phyloP scores from a whole-genome alignment of 2,329 filamentous ascomycete species.

The Aspergillus ustus region DNA sequence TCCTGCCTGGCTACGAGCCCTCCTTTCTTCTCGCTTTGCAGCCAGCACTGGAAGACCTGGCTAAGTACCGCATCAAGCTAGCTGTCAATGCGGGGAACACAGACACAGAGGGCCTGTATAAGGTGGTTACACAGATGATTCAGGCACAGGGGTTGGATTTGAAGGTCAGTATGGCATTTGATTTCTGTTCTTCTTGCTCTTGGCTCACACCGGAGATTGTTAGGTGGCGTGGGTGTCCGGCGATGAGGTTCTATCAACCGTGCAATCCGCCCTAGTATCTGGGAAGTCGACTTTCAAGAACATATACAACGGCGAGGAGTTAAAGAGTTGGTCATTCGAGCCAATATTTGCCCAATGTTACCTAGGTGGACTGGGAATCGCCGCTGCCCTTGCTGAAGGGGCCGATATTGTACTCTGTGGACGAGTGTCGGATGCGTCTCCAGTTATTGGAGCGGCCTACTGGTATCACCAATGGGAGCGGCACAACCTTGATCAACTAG shows the following conservation, averaged over 20 bases:
- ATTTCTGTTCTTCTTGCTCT: neutral
- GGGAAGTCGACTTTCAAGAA: slow-evolving; percentile 45
- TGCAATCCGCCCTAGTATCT: slow-evolving; percentile 35
- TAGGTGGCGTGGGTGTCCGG: slow-evolving; percentile 55
- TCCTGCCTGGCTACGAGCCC: slow-evolving; percentile 53
- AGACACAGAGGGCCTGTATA: slow-evolving; percentile 47
- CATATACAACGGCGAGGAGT: slow-evolving; percentile 43
- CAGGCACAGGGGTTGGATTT: slow-evolving; percentile 46
- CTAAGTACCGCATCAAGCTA: slow-evolving; percentile 48
- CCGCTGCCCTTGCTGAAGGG: slow-evolving; percentile 43
- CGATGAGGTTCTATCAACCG: slow-evolving; percentile 47
- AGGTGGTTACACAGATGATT: slow-evolving; percentile 44
- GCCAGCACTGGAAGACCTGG: slow-evolving; percentile 46
- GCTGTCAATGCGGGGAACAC: slow-evolving; percentile 52
- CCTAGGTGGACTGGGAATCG: slow-evolving; percentile 47
- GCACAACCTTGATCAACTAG: slow-evolving; percentile 42
- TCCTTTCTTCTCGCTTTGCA: slow-evolving; percentile 57
- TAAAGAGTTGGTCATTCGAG: slow-evolving; percentile 44
- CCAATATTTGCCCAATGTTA: slow-evolving; percentile 36
- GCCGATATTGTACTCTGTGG: slow-evolving; percentile 53
- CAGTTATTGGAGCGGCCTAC: slow-evolving; percentile 47
- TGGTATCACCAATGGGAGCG: slow-evolving; percentile 51
- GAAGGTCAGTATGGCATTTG: slow-evolving; percentile 30
- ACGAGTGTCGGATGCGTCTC: slow-evolving; percentile 51
- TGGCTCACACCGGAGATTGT: slow-evolving; percentile 5